Base-by-base conservation (phyloP, 208 protist species). In the Leptomonas seymouri region DNA sequence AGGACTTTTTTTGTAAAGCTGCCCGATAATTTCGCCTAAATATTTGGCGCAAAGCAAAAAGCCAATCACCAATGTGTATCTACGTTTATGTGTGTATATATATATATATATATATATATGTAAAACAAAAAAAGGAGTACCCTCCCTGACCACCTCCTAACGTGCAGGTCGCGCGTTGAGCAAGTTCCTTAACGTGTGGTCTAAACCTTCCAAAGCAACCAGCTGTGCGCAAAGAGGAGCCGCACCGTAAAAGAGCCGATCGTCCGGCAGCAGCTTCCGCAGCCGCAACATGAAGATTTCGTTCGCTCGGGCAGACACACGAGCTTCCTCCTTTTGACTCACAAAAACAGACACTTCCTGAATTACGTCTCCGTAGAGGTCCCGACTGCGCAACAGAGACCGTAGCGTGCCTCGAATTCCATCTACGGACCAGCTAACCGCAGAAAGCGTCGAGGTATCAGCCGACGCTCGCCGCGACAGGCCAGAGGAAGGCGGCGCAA, bases 171-270 rank as follows among this genome's bases (percentile, higher is more conserved):
- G 57, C 20, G 23, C 36, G 20, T 30, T 34, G 16, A 49, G 14
- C 0, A 41, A 46, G 23, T 20, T 30, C 7, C 71, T 44, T 23
- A 77, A 50, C 27, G 58, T 70, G 42, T 82, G 42, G 2, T 75
- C 50, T 0, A 92, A 58, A 3, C 83, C 71, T 63, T 90, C 79
- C 41, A 95, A 58, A 34, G 87, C 78, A 15, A 84, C 84, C 44
- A 95, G 71, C 64, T 95, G 90, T 14, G 77, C 77, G 68, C 87
- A 95, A 28, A 95, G 72, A 21, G 90, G 84, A 0, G 70, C 81
- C 0, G 77, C 87, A 3, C 81, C 70, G 36, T 67, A 73, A 58
- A 86, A 90, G 15, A 84, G 36, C 21, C 75, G 48, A n/a, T 93
- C 82, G 46, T 92, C 77, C 3, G 48, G 15, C 18, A 93, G 14